Base-by-base conservation (phyloP, 176 grass and related monocot species). In the Musa troglodytarum region DNA sequence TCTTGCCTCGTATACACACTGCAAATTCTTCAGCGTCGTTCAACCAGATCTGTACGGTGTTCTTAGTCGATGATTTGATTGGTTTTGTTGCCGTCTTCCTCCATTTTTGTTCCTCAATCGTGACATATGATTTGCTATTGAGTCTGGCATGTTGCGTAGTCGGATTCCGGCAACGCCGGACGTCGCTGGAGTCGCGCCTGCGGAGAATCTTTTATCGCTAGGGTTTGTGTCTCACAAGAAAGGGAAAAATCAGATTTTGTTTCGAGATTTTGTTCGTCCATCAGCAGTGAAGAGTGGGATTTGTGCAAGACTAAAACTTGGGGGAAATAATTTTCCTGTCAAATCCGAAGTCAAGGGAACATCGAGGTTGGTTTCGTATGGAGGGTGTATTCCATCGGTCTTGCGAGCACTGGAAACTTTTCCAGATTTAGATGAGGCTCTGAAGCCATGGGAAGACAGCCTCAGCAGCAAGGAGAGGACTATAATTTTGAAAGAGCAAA, bases 401-500 rank as follows among this genome's bases (percentile, higher is more conserved):
- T 72, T 98, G 69, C 72, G 83, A 20, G 86, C 90, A 50, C 63
- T 93, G 51, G 86, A 89, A 56, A 59, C 21, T 63, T 53, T 74
- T 64, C 52, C 66, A 67, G 82, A 93, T 19, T 54, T 98, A 1
- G 82, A 78, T 19, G 88, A 87, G 78, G 90, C 94, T 15, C 83
- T 98, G 10, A 61, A 84, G 86, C 86, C 90, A 1, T 98, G 90
- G 90, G 81, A 82, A 78, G 86, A 76, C 53, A 87, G 49, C 4
- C 73, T 97, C 63, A 91, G 58, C 58, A 55, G 67, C 58, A 87
- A 85, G 83, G 93, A 92, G 79, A 84, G 74, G 79, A 96, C 93
- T 52, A 86, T 97, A 62, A 82, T 97, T 78, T 77, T 97, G 72
- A 93, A 89, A 82, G 94, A 91, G 81, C 94, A 97, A 84, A 85